Conservation (phyloP, 768 basidiomycete species). For the Daedaleopsis sinensis region DNA sequence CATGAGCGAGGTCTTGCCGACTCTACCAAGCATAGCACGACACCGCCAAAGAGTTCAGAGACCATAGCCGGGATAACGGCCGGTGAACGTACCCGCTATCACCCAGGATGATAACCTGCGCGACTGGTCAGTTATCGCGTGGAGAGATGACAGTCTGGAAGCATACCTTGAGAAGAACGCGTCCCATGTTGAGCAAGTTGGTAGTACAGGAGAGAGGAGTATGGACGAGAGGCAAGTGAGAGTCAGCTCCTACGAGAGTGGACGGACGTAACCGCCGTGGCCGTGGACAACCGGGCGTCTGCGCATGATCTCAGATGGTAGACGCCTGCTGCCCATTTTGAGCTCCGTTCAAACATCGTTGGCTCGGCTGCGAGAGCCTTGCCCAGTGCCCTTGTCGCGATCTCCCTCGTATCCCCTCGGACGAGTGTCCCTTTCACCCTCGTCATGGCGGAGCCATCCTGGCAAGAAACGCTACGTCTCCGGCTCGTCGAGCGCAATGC, state of each 20-base stretch:
- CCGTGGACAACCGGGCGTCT: slow-evolving; percentile 20
- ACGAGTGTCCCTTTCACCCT: slow-evolving; percentile 1
- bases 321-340: slow-evolving; percentile 13
- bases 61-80: slow-evolving; percentile 3
- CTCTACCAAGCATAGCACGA: slow-evolving; percentile 33
- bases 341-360: slow-evolving; percentile 30
- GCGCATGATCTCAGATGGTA: slow-evolving; percentile 24
- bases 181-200: slow-evolving; percentile 59
- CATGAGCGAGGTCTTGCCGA: slow-evolving; percentile 99
- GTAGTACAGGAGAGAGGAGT: slow-evolving; percentile 22
- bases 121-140: slow-evolving; percentile 15
- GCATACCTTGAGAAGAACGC: slow-evolving; percentile 81
- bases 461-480: slow-evolving; percentile 81
- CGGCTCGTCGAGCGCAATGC: slow-evolving; percentile 85
- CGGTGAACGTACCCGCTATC: slow-evolving; percentile 82
- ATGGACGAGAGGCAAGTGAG: slow-evolving; percentile 14
- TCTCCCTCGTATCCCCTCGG: background rate
- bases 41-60: slow-evolving; percentile 2
- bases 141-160: background rate
- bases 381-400: slow-evolving; percentile 17
- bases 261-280: slow-evolving; percentile 14
- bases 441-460: slow-evolving; percentile 78
- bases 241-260: slow-evolving; percentile 14
- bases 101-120: slow-evolving; percentile 96
- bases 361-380: slow-evolving; percentile 8